phyloP scores from a whole-genome alignment of 306 rosid genomes.

The Dalbergia cultrata region DNA sequence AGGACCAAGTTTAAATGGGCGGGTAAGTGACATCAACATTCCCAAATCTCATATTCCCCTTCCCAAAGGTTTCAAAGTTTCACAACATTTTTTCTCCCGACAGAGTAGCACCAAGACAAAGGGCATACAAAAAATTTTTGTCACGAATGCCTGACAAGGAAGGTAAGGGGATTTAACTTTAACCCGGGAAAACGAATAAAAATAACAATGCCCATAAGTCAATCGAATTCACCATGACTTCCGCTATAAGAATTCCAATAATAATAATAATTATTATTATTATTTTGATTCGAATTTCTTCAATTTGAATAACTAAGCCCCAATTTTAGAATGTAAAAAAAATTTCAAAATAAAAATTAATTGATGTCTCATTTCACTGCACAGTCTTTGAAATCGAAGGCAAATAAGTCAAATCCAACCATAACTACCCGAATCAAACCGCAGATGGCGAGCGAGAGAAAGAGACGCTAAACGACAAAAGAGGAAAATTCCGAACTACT shows the following conservation, averaged over 20 bases:
- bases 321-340: background rate
- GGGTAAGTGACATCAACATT: background rate
- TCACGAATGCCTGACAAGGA: background rate
- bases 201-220: background rate
- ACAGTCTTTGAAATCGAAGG: background rate
- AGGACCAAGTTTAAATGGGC: background rate
- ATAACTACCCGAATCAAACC: background rate
- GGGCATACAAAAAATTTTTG: background rate
- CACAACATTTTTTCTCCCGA: background rate
- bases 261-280: background rate
- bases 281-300: background rate
- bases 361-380: background rate
- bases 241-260: background rate
- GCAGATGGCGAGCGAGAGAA: background rate
- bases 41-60: background rate
- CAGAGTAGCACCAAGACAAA: background rate
- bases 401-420: slow-evolving; percentile 21
- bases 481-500: slow-evolving; percentile 47
- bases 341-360: background rate
- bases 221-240: background rate
- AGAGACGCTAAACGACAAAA: background rate
- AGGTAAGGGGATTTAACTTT: slow-evolving; percentile 4
- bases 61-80: background rate
- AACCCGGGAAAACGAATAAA: slow-evolving; percentile 4
- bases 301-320: background rate